Base-by-base conservation (phyloP, 176 grass and related monocot genomes). In the Rhynchospora tenuis region DNA sequence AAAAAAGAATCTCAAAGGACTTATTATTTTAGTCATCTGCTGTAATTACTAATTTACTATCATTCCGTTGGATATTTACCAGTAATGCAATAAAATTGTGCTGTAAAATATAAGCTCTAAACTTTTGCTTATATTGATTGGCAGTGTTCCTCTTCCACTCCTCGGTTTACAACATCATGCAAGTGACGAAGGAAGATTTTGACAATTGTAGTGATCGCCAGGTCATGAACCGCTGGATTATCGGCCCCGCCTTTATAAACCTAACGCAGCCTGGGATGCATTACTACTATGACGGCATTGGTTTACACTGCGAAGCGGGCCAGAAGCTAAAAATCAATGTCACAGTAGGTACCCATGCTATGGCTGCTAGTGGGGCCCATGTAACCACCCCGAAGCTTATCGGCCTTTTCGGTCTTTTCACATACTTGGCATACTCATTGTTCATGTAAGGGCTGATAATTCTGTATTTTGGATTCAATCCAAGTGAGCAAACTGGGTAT, bases 71-170 rank as follows among this genome's bases (percentile, higher is more conserved):
- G 64, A 67, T 22, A 0, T 47, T 73, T 73, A 26, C 5, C 2
- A 51, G 48, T 23, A 26, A 17, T 54, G 14, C 48, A 5, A 28
- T 29, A 29, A 55, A 75, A 74, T 12, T 75, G 5, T 0, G 1
- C 14, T 28, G 73, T 16, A 55, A 75, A 75, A 75, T 52, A 29
- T 61, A 0, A 17, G 27, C 13, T 47, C 28, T 20, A 67, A 79
- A 45, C 33, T 60, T 76, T 78, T 65, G 26, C 16, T 43, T 64
- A 66, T 7, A 64, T 66, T 52, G 44, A 54, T 0, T 9, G 72
- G 59, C 87, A 94, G 94, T 98, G 90, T 98, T 98, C 66, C 56
- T 94, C 44, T 98, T 86, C 85, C 84, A 86, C 55, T 92, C 87
- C 58, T 89, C 83, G 43, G 81, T 90, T 84, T 81, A 98, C 70